Evolutionary conservation across 1,284 basidiomycete genomes (phyloP).

Genomic region (Austropuccinia psidii): DNA sequence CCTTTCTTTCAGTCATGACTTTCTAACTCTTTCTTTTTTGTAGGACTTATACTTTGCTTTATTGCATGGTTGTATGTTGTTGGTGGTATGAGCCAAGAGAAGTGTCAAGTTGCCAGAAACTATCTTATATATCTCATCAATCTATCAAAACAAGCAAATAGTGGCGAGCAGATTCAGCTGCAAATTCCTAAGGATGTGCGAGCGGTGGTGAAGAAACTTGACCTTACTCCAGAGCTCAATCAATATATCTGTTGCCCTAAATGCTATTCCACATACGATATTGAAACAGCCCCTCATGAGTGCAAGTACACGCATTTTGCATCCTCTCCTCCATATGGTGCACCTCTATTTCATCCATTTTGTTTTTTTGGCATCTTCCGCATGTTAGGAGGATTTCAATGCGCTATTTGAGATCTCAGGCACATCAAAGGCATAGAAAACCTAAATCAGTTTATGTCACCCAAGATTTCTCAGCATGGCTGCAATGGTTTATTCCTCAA

Average conservation of each 20-base stretch:
- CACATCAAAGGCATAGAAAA: background rate
- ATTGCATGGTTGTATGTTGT: background rate
- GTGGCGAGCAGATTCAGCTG: too few species aligned
- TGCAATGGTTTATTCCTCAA: background rate
- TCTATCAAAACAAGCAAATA: background rate
- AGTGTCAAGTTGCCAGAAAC: background rate
- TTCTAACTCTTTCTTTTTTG: too few species aligned
- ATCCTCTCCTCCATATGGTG: background rate
- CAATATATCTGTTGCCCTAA: background rate
- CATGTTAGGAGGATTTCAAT: too few species aligned
- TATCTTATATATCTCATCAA: background rate
- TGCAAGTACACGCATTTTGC: background rate
- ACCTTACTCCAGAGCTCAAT: background rate
- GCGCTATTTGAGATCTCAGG: background rate
- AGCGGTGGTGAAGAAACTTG: background rate
- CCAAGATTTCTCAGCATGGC: conserved; percentile 4
- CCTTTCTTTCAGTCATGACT: too few species aligned
- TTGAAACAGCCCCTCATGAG: background rate
- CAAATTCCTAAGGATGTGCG: background rate
- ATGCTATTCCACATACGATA: background rate
- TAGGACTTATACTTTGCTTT: too few species aligned
- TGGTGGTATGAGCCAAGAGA: background rate
- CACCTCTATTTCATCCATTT: background rate
- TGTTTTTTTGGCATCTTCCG: background rate
- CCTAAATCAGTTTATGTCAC: background rate